These are phyloP conservation scores for Ramaria sp. DNA, from an alignment of 768 basidiomycete species.

Conservation along the genomic window DNA sequence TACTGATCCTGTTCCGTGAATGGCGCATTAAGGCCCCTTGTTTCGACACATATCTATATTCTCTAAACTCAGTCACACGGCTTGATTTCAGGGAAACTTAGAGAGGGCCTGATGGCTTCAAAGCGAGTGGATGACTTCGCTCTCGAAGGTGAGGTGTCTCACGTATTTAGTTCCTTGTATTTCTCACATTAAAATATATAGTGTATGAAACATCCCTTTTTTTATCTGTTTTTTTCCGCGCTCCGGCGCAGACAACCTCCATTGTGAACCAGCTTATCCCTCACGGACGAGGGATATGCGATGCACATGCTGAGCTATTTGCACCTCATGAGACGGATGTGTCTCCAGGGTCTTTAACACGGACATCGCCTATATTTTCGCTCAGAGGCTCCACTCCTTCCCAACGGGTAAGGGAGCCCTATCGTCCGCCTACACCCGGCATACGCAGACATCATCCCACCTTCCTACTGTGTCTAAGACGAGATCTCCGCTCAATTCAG, in stretches of 20 bases:
- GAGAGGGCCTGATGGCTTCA: constrained; percentile 61
- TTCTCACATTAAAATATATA: constrained; percentile 18
- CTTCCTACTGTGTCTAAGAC: not conserved
- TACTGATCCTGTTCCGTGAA: constrained; percentile 66
- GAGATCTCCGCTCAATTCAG: constrained; percentile 27
- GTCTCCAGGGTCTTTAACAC: no score
- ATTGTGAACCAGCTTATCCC: constrained; percentile 52
- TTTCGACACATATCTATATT: not conserved
- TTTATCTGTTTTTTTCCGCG: constrained; percentile 49
- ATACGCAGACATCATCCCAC: not conserved
- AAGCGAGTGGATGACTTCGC: constrained; percentile 50
- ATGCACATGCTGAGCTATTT: not conserved
- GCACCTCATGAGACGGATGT: no score
- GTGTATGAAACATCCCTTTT: constrained; percentile 68
- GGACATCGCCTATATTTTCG: no score
- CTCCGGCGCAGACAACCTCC: constrained; percentile 45
- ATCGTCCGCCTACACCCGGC: constrained; percentile 1
- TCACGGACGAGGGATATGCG: constrained; percentile 3
- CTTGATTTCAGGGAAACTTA: constrained; percentile 49
- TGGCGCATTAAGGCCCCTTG: not conserved
- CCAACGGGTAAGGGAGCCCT: not conserved
- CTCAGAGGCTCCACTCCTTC: not conserved
- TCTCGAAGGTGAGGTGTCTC: constrained; percentile 43
- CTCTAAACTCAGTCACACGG: not conserved
- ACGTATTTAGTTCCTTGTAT: not conserved